Evolutionary conservation across 179 eudicot species (phyloP), one percentile per base, ranked within the genome.

Genomic region (Carnegiea gigantea): DNA sequence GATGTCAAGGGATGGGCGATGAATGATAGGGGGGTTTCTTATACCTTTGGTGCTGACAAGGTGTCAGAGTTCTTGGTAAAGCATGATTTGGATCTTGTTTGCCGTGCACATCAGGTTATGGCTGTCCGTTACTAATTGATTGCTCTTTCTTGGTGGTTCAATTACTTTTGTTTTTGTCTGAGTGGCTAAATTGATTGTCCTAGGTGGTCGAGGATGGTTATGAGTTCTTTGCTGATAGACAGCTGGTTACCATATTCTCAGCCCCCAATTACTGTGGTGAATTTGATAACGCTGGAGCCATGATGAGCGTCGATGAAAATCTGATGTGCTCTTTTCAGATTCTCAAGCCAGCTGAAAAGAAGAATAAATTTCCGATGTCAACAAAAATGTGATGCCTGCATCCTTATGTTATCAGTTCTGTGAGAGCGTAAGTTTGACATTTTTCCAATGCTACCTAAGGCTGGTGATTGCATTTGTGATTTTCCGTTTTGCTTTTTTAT

Each of bases 151-250:
- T 79, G 71, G 26, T 28, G 0, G 64, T 1, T 49, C 49, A 57
- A 57, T 53, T 78, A 67, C 80, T 74, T 20, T 62, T n/a, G 14
- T 48, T 21, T 54, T 30, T 76, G 85, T 38, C 82, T 83, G 53
- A 84, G 70, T 40, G 48, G 0, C 46, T 60, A 11, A 62, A 28
- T 82, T 40, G 9, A 70, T 51, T 80, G 73, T 59, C 86, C 51
- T 83, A 95, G 98, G 98, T 95, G 84, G 98, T 95, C 46, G 98
- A 95, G 86, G 98, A 95, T 83, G 98, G 98, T n/a, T 95, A 95
- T 80, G 98, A 95, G 75, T 95, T 95, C 86, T 93, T 93, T 90
- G 98, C 98, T 18, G 98, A 95, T 33, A 91, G 98, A 83, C 97
- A 95, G 84, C 93, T 95, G 81, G 98, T 95, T 67, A 95, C 98